Evolutionary conservation across 2,329 filamentous ascomycete genomes (phyloP), one percentile per base, ranked within the genome.

Genomic region (Botrytis aclada): DNA sequence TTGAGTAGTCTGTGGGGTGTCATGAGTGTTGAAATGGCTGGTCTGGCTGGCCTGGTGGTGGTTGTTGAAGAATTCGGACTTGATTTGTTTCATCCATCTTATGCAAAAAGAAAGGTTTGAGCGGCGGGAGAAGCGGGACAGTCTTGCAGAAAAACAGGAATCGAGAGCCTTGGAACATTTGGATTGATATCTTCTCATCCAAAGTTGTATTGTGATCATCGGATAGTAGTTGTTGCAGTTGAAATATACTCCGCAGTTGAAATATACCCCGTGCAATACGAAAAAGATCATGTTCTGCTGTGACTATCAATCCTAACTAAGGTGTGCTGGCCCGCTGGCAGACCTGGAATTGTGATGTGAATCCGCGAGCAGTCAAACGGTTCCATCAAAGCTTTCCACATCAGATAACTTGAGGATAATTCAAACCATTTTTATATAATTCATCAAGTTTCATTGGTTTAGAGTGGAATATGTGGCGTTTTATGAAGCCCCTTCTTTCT

Each of bases 61-160:
- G 61, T 41, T 10, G 37, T 16, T 65, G 43, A 65, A 51, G 43
- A 65, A 65, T 51, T 47, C 25, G 14, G 63, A 51, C 18, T 65
- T 47, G 63, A 47, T n/a, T 37, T 65, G 63, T 65, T 65, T 65
- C 63, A 65, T 65, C 29, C 41, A 37, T 47, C 22, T 37, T 65
- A 37, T 65, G 43, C 43, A 65, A 51, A 47, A 47, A 25, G 63
- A 32, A 45, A 37, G 64, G 32, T 51, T 66, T 67, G 64, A 54
- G 43, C 43, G 45, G 45, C 43, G 34, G 64, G 34, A 54, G 45
- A 54, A 54, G 64, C 64, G 64, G 64, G 32, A 54, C 25, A 29
- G 22, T 37, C 22, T 61, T 9, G n/a, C 47, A 25, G 22, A 25
- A 34, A 37, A 29, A 20, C 43, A 43, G 61, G 14, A 41, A 63